phyloP scores from a whole-genome alignment of 352 stramenopile species.

The Phytophthora megakarya region DNA sequence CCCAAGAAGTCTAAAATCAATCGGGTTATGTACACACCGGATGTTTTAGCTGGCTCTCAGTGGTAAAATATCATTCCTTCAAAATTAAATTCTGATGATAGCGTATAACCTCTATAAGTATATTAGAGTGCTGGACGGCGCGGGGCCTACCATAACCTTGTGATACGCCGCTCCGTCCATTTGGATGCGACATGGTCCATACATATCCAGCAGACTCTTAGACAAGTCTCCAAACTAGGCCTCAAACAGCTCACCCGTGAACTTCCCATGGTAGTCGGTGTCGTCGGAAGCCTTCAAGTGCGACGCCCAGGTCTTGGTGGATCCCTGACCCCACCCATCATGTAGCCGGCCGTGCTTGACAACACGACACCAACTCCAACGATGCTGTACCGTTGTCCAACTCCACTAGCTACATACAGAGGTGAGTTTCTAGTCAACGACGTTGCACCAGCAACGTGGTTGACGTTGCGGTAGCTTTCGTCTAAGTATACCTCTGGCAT shows the following conservation, averaged over 20 bases:
- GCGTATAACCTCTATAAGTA: no score
- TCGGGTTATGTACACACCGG: no score
- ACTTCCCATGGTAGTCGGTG: constrained; percentile 7
- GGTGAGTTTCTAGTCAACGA: background rate
- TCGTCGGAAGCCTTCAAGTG: background rate
- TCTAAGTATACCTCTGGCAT: constrained; percentile 8
- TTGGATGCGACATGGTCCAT: no score
- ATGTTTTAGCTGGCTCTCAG: no score
- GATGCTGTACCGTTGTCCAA: background rate
- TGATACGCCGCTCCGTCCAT: constrained; percentile 5
- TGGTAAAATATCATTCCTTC: no score
- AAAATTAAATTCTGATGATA: no score
- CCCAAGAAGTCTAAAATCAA: no score
- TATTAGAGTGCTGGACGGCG: no score
- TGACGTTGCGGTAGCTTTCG: constrained; percentile 5
- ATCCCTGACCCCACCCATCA: background rate
- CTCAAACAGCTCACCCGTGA: constrained; percentile 1
- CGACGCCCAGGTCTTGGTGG: background rate
- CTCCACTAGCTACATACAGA: background rate
- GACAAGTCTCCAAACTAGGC: background rate
- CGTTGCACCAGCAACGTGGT: constrained; percentile 7
- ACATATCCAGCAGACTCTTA: background rate
- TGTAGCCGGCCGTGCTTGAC: background rate
- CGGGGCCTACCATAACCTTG: no score
- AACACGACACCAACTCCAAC: constrained; percentile 1